These are phyloP conservation scores for Thalassiosira mediterranea DNA, from an alignment of 352 stramenopile species.

Conservation along the genomic window DNA sequence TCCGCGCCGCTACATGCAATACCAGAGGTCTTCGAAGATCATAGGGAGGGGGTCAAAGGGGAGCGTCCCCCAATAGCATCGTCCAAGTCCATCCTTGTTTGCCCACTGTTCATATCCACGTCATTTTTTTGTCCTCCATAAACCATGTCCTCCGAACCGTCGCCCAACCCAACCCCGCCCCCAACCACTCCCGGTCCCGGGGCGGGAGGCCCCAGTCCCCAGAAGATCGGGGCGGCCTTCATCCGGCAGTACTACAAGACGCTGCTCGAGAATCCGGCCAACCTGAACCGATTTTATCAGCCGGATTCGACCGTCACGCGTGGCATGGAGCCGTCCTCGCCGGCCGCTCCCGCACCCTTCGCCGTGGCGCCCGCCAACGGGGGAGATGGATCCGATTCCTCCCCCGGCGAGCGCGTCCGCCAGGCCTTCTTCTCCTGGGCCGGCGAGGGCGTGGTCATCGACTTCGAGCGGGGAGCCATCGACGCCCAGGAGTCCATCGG, in stretches of 20 bases:
- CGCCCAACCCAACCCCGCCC: slow-evolving; percentile 14
- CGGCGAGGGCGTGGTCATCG: slow-evolving; percentile 31
- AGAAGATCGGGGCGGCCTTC: slow-evolving; percentile 70
- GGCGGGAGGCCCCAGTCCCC: slow-evolving; percentile 43
- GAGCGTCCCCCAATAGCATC: too few relatives aligned
- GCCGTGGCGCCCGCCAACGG: slow-evolving; percentile 1
- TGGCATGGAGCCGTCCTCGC: slow-evolving; percentile 44
- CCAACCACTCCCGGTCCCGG: neutral
- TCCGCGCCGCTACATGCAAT: too few relatives aligned
- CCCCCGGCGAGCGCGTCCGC: slow-evolving; percentile 28
- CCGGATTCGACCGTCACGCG: slow-evolving; percentile 55
- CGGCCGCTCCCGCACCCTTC: slow-evolving; percentile 19
- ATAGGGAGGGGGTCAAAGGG: too few relatives aligned
- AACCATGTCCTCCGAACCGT: slow-evolving; percentile 15
- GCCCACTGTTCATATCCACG: too few relatives aligned
- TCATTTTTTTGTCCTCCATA: slow-evolving; percentile 10
- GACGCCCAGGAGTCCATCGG: slow-evolving; percentile 73
- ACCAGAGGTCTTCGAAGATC: too few relatives aligned
- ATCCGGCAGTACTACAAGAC: slow-evolving; percentile 81
- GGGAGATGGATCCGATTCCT: slow-evolving; percentile 1
- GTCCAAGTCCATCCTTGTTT: too few relatives aligned
- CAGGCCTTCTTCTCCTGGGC: slow-evolving; percentile 49
- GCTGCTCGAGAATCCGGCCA: slow-evolving; percentile 56
- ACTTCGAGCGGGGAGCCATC: slow-evolving; percentile 74
- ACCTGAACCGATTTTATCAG: slow-evolving; percentile 71